phyloP scores from a whole-genome alignment of 441 rosid genomes.

The Pelargonium myrrhifolium region DNA sequence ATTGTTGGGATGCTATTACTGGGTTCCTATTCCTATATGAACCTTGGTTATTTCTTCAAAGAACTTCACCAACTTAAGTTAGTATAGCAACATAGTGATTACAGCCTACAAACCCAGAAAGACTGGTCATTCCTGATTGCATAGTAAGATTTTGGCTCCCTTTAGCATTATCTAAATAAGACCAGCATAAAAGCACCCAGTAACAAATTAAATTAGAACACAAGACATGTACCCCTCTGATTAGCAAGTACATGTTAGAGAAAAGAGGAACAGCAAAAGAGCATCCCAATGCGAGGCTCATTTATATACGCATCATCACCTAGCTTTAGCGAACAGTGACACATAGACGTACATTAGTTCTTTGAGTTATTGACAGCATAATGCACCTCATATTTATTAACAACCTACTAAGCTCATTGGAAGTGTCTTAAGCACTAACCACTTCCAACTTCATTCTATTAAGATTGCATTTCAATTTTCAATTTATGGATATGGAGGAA shows the following conservation, averaged over 20 bases:
- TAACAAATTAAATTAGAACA: not conserved
- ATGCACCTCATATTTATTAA: not conserved
- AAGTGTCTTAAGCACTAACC: not conserved
- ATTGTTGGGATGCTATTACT: not conserved
- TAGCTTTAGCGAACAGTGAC: no score
- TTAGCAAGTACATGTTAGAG: not conserved
- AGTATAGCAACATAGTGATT: not conserved
- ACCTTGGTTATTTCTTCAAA: not conserved
- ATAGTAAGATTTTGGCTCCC: not conserved
- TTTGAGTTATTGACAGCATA: not conserved
- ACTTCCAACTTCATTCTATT: not conserved
- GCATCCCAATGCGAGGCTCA: no score
- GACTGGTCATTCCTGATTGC: not conserved
- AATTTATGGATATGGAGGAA: no score
- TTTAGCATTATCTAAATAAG: not conserved
- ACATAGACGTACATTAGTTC: not conserved
- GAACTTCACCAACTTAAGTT: no score
- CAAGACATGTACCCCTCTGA: not conserved
- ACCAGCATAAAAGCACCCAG: not conserved
- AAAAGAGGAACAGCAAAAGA: not conserved
- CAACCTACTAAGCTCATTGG: not conserved
- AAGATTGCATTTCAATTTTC: not conserved
- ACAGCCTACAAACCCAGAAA: not conserved
- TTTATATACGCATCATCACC: no score
- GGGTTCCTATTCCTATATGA: not conserved